These are phyloP conservation scores for Diutina scorzettiae DNA, from an alignment of 1,139 yeast genomes.

Conservation along the genomic window DNA sequence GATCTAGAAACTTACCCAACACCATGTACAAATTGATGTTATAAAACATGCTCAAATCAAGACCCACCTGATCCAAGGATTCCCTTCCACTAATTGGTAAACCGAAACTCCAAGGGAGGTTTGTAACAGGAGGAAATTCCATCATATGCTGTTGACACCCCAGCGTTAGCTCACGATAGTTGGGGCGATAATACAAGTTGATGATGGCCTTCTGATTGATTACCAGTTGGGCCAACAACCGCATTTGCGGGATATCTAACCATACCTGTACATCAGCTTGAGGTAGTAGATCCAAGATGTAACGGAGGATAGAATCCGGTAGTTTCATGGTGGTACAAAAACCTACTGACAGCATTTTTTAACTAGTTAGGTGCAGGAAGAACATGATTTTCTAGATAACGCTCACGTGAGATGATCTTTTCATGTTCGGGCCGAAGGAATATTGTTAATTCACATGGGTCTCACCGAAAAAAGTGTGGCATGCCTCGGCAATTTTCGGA, in stretches of 20 bases:
- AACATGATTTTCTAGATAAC: no score
- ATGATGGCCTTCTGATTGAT: conserved; percentile 3
- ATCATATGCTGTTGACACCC: not conserved
- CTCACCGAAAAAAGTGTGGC: no score
- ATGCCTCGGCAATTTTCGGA: no score
- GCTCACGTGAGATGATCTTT: no score
- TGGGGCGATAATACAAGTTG: conserved; percentile 1
- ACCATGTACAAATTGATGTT: not conserved
- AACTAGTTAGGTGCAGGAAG: no score
- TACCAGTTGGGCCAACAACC: not conserved
- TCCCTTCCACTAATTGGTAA: not conserved
- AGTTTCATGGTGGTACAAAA: no score
- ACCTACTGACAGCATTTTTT: no score
- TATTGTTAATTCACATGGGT: no score
- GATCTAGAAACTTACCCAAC: not conserved
- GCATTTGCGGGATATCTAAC: not conserved
- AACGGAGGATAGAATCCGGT: not conserved
- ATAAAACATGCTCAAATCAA: not conserved
- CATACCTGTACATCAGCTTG: not conserved
- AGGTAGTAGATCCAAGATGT: not conserved
- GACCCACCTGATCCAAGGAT: not conserved
- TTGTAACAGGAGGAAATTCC: not conserved
- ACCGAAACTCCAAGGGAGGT: not conserved
- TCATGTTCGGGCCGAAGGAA: no score
- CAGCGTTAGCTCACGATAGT: not conserved